A percentile compares a stretch with the other conserved stretches of the same genome.
phyloP scores from a whole-genome alignment of 768 basidiomycete genomes.

The Boletus sp. region DNA sequence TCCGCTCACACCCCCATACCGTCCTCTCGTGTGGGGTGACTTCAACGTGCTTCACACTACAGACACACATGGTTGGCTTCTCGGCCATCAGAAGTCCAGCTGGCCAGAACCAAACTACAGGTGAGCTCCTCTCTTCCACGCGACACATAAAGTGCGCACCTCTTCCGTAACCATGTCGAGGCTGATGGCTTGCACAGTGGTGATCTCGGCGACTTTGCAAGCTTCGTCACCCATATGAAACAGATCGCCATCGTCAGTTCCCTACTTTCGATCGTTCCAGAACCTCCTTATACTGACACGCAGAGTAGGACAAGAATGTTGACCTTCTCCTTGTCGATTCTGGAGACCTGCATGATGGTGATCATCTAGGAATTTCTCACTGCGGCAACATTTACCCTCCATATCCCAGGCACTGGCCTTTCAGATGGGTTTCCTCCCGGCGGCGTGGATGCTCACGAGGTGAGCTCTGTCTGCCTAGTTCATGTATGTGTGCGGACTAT shows the following conservation, averaged over 20 bases:
- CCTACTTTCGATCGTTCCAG: not conserved
- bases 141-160: not conserved
- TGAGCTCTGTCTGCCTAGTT: constrained; percentile 27
- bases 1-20: constrained; percentile 53
- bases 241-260: constrained; percentile 53
- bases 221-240: constrained; percentile 86
- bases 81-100: constrained; percentile 77
- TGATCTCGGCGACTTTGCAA: constrained; percentile 78
- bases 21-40: constrained; percentile 81
- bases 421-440: constrained; percentile 72
- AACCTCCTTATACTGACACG: not conserved
- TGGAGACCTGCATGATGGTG: constrained; percentile 75
- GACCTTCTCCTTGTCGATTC: constrained; percentile 82
- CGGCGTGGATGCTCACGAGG: constrained; percentile 70
- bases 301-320: constrained; percentile 56
- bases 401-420: constrained; percentile 62
- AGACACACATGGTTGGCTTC: constrained; percentile 77
- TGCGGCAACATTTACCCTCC: not conserved
- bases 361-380: not conserved
- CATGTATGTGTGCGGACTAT: not conserved
- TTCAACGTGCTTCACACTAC: constrained; percentile 87
- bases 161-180: not conserved
- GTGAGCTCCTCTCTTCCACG: constrained; percentile 26
- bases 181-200: constrained; percentile 33
- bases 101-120: constrained; percentile 78